Conservation (phyloP, 768 basidiomycete species). For the Russula griseocarnosa region DNA sequence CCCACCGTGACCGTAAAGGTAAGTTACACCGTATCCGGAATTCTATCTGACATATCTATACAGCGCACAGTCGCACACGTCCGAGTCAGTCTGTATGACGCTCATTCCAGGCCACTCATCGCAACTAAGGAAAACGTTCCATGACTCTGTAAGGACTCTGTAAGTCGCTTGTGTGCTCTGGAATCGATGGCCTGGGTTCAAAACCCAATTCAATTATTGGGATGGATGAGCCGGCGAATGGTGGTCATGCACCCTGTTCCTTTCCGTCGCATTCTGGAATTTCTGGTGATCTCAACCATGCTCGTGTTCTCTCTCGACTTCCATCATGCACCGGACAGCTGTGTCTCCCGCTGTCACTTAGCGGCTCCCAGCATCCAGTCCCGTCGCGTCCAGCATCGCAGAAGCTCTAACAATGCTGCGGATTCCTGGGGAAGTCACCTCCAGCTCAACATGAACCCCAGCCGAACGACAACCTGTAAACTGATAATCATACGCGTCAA, state of each 20-base stretch:
- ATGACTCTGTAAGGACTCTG: not conserved
- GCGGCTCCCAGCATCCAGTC: constrained; percentile 11
- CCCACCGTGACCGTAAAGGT: too few species aligned
- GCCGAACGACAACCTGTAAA: constrained; percentile 54
- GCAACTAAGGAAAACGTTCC: constrained; percentile 4
- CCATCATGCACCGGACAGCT: constrained; percentile 25
- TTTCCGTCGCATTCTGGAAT: not conserved
- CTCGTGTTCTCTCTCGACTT: constrained; percentile 15
- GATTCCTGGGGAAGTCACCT: constrained; percentile 65
- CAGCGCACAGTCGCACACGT: too few species aligned
- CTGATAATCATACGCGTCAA: constrained; percentile 72
- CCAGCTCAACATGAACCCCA: constrained; percentile 48
- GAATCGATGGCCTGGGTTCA: constrained; percentile 2
- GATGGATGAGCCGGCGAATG: too few species aligned
- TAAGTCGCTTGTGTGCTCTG: too few species aligned
- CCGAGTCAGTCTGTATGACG: too few species aligned
- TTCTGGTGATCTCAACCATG: constrained; percentile 5
- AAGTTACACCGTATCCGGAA: too few species aligned
- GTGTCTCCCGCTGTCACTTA: constrained; percentile 10
- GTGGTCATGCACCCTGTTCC: not conserved
- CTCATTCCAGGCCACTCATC: not conserved
- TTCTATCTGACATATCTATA: too few species aligned
- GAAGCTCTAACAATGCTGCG: constrained; percentile 63
- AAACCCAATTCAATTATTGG: not conserved
- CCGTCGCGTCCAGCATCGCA: constrained; percentile 48